Conservation (phyloP, 768 basidiomycete species). For the Trametes gibbosa region DNA sequence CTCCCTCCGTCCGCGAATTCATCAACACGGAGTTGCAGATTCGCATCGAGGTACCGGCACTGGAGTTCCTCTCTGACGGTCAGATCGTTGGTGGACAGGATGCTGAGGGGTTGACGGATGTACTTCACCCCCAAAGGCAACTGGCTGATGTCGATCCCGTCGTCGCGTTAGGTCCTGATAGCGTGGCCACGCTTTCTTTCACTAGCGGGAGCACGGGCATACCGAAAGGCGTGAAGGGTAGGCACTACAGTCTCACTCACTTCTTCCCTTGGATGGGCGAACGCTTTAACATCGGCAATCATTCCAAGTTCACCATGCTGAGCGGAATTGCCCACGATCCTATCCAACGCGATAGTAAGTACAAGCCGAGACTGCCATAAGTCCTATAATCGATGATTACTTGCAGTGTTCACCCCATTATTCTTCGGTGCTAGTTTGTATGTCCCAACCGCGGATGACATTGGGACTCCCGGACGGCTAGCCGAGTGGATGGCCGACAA, state of each 20-base stretch:
- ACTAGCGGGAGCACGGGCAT: conserved; percentile 98
- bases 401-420: conserved; percentile 91
- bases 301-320: conserved; percentile 94
- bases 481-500: conserved; percentile 98
- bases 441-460: conserved; percentile 95
- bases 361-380: neutral
- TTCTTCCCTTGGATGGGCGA: conserved; percentile 99
- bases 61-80: conserved; percentile 69
- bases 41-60: conserved; percentile 86
- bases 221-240: conserved; percentile 94
- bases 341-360: conserved; percentile 96
- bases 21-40: conserved; percentile 75
- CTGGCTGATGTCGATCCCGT: conserved; percentile 74
- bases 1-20: conserved; percentile 80
- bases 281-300: conserved; percentile 68
- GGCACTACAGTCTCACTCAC: conserved; percentile 95
- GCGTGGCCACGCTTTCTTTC: conserved; percentile 90
- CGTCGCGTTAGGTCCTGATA: conserved; percentile 90
- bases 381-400: neutral
- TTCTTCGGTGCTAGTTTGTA: conserved; percentile 96
- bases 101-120: conserved; percentile 44
- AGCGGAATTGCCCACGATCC: conserved; percentile 99
- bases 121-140: conserved; percentile 51
- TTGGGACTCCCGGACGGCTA: conserved; percentile 92
- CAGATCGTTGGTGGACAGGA: conserved; percentile 60